Evolutionary conservation across 2,329 filamentous ascomycete genomes (phyloP).

Genomic region (Apiospora phragmitis): DNA sequence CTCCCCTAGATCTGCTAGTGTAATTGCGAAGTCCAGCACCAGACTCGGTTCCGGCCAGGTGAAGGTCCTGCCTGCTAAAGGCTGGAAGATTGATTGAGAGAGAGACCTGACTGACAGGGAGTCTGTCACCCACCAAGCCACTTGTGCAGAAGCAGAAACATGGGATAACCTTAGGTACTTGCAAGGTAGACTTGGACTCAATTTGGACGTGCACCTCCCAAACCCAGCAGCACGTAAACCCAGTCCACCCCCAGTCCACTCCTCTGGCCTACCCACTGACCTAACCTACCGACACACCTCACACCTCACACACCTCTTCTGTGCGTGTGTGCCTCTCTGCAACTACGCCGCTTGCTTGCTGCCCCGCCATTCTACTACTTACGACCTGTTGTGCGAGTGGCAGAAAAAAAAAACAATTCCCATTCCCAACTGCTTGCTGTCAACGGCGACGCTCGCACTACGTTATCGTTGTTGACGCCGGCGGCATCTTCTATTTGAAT

Average conservation of each 20-base stretch:
- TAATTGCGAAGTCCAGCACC: not conserved
- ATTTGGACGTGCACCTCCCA: not conserved
- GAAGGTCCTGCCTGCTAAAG: not conserved
- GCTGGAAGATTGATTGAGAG: no score
- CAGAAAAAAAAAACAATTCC: conserved; percentile 14
- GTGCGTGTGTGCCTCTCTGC: not conserved
- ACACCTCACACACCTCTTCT: conserved; percentile 1
- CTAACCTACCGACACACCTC: conserved; percentile 3
- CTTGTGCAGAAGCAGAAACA: not conserved
- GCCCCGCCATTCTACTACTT: conserved; percentile 13
- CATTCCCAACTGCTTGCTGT: conserved; percentile 9
- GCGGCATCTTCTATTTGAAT: not conserved
- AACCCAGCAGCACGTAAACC: not conserved
- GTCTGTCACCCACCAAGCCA: not conserved
- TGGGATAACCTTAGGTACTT: not conserved
- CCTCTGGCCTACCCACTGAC: not conserved
- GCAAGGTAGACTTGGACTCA: not conserved
- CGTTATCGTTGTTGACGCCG: conserved; percentile 8
- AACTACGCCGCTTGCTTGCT: conserved; percentile 9
- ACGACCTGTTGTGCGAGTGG: conserved; percentile 10
- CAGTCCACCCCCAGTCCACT: not conserved
- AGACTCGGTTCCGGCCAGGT: not conserved
- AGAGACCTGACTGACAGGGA: no score
- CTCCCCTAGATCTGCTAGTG: not conserved
- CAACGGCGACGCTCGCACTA: conserved; percentile 5